Conservation (phyloP, 495 filamentous ascomycete species). For the Podospora pseudoanserina region DNA sequence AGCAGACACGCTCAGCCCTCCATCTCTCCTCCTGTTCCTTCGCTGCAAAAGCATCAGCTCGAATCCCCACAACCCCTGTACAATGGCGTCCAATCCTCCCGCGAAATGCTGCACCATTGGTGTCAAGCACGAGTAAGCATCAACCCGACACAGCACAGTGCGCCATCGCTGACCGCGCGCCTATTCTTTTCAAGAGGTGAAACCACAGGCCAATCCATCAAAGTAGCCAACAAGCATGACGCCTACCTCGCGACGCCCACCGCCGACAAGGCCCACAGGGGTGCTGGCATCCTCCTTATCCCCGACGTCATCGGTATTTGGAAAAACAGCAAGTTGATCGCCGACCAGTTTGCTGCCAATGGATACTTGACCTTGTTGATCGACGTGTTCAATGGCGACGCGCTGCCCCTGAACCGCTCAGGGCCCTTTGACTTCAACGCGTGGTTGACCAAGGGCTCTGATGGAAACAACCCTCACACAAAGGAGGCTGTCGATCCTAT, state of each 20-base stretch:
- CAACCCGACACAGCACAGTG: not conserved
- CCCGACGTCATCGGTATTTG: slow-evolving; percentile 71
- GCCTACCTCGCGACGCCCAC: slow-evolving; percentile 50
- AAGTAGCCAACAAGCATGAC: slow-evolving; percentile 42
- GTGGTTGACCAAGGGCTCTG: slow-evolving; percentile 56
- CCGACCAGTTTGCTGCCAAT: slow-evolving; percentile 77
- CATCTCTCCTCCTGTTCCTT: not conserved
- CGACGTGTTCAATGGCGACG: slow-evolving; percentile 74
- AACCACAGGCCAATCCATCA: slow-evolving; percentile 41
- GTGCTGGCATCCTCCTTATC: slow-evolving; percentile 53
- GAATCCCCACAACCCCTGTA: not conserved
- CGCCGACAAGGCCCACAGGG: slow-evolving; percentile 41
- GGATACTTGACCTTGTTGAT: slow-evolving; percentile 75
- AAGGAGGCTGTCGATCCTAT: slow-evolving; percentile 53
- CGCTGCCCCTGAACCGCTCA: slow-evolving; percentile 54
- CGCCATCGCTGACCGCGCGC: not conserved
- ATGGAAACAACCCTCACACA: slow-evolving; percentile 57
- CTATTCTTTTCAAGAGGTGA: slow-evolving; percentile 23
- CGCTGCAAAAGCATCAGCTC: not conserved
- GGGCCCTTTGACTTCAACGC: slow-evolving; percentile 54
- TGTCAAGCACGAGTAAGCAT: slow-evolving; percentile 32
- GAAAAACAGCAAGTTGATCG: slow-evolving; percentile 73
- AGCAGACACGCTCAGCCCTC: too few species aligned
- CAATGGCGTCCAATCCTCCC: slow-evolving; percentile 37
- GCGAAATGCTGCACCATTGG: slow-evolving; percentile 36